These are phyloP conservation scores for Bidens hawaiensis DNA, from an alignment of 140 eudicot genomes.

Conservation along the genomic window DNA sequence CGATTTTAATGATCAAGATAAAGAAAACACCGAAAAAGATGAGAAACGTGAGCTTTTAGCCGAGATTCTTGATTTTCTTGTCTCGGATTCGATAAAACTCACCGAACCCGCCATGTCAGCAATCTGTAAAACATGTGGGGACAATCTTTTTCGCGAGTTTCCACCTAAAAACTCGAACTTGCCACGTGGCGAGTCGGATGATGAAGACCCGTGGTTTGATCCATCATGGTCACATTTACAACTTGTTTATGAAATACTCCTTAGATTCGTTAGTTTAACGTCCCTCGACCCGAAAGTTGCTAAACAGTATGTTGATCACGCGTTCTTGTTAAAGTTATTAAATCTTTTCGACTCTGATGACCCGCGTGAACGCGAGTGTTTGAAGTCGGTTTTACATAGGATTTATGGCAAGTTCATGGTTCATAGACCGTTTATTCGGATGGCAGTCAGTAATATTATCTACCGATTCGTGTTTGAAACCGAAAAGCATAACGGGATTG, in stretches of 20 bases:
- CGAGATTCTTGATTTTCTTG: slow-evolving; percentile 57
- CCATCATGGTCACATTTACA: slow-evolving; percentile 76
- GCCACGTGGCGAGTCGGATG: slow-evolving; percentile 53
- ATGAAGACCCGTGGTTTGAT: slow-evolving; percentile 61
- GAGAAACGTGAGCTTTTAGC: slow-evolving; percentile 47
- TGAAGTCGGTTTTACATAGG: slow-evolving; percentile 61
- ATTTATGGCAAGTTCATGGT: slow-evolving; percentile 69
- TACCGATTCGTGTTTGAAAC: slow-evolving; percentile 58
- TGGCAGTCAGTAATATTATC: slow-evolving; percentile 62
- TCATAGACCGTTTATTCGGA: slow-evolving; percentile 72
- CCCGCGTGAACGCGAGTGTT: slow-evolving; percentile 63
- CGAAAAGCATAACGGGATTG: slow-evolving; percentile 66
- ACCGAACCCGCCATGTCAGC: slow-evolving; percentile 50
- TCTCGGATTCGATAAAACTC: slow-evolving; percentile 52
- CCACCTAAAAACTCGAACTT: slow-evolving; percentile 48
- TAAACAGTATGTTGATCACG: slow-evolving; percentile 55
- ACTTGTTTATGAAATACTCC: slow-evolving; percentile 63
- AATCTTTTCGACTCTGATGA: slow-evolving; percentile 64
- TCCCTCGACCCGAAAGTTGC: slow-evolving; percentile 74
- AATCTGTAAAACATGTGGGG: slow-evolving; percentile 59
- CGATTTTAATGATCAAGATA: slow-evolving; percentile 53
- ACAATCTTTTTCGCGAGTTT: slow-evolving; percentile 55
- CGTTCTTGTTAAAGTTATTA: slow-evolving; percentile 50
- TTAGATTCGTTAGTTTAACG: slow-evolving; percentile 40
- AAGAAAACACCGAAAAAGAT: slow-evolving; percentile 50